Percentiles rank a stretch among this genome's conserved stretches.
Evolutionary conservation across 2,329 filamentous ascomycete genomes (phyloP).

Genomic region (Eutypa lata): DNA sequence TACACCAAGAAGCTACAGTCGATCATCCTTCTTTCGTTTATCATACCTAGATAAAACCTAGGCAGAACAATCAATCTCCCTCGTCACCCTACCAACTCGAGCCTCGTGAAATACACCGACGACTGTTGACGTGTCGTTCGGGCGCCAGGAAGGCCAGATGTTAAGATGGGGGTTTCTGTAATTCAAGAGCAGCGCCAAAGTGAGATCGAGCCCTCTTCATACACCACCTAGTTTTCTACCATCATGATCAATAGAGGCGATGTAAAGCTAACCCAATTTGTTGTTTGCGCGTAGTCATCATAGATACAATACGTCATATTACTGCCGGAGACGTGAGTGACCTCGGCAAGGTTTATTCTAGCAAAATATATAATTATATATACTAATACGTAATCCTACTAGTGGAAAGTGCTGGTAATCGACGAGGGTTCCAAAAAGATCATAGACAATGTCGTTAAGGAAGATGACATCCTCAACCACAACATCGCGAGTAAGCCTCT

Average conservation of each 20-base stretch:
- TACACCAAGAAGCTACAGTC: no score
- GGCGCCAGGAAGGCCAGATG: conserved; percentile 19
- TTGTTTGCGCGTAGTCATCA: conserved; percentile 53
- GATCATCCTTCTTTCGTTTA: no score
- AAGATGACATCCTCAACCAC: conserved; percentile 95
- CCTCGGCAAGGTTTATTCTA: background rate
- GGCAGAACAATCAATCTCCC: background rate
- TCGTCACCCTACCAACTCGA: background rate
- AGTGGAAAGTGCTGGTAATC: conserved; percentile 97
- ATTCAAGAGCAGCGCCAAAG: conserved; percentile 80
- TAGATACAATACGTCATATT: conserved; percentile 72
- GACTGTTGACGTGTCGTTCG: background rate
- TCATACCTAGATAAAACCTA: background rate
- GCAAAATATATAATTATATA: background rate
- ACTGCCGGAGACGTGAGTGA: conserved; percentile 73
- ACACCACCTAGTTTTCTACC: background rate
- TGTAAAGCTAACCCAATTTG: conserved; percentile 12
- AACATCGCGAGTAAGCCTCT: conserved; percentile 81
- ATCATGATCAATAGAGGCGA: background rate
- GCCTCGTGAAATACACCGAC: background rate
- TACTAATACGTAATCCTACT: conserved; percentile 15
- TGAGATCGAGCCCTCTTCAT: conserved; percentile 37
- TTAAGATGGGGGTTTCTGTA: conserved; percentile 78
- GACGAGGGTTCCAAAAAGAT: conserved; percentile 82
- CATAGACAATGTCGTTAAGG: conserved; percentile 84